Percentiles rank a stretch among this genome's conserved stretches.
Conservation (phyloP, 495 filamentous ascomycete species). For the Tuber aestivum region DNA sequence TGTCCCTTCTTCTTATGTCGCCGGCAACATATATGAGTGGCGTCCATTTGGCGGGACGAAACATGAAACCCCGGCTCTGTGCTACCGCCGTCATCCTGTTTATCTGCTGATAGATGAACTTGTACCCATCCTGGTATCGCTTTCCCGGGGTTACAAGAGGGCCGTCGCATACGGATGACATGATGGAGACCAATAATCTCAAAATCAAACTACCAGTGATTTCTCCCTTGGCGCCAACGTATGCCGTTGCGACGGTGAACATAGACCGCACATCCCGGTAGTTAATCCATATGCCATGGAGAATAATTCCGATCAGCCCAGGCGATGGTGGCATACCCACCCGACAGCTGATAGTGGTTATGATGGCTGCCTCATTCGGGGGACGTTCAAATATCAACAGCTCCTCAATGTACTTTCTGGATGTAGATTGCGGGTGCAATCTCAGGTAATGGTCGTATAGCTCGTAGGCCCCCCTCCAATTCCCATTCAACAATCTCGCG, state of each 20-base stretch:
- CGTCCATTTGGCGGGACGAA: background rate
- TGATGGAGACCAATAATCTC: background rate
- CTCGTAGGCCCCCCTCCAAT: background rate
- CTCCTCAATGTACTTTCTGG: background rate
- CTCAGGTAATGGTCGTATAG: background rate
- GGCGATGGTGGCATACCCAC: background rate
- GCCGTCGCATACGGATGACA: background rate
- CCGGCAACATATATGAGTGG: background rate
- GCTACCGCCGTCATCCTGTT: background rate
- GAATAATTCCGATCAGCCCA: background rate
- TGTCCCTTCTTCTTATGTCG: background rate
- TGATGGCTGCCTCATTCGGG: background rate
- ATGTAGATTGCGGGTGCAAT: background rate
- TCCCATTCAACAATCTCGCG: background rate
- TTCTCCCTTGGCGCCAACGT: background rate
- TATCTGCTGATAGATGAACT: background rate
- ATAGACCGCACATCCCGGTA: background rate
- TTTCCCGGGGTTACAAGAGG: background rate
- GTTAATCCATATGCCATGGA: background rate
- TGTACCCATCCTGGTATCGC: background rate
- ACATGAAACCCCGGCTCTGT: background rate
- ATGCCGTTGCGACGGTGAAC: background rate
- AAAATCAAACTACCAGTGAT: background rate
- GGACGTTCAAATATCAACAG: background rate
- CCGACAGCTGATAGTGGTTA: background rate